Evolutionary conservation across 2,329 filamentous ascomycete genomes (phyloP), one percentile per base, ranked within the genome.

Genomic region (Tolypocladium sp.): DNA sequence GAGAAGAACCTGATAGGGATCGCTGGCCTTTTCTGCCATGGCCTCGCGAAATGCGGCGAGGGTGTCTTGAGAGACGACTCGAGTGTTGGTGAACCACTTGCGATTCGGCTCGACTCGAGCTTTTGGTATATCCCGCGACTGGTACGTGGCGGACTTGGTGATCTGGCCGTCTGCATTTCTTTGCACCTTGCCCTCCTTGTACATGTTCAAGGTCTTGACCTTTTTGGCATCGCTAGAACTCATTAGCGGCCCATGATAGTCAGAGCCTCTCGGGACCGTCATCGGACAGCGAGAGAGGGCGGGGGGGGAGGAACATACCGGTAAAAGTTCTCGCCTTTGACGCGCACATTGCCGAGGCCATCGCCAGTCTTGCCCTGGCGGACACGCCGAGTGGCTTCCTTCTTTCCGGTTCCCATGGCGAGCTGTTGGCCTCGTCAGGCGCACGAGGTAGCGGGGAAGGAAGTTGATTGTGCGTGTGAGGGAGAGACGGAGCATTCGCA

Each of bases 301-400:
- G 33, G 30, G 59, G 33, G 13, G 33, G 33, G 25, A 55, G 6
- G n/a, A 56, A 63, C 80, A 65, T 78, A 88, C 82, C 90, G 86
- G 80, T 97, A 97, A 79, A 97, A 99, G 80, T 97, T 97, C 82
- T 97, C 93, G 77, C 94, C 94, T 79, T 99, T 99, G 68, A 86
- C 82, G 69, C 88, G 91, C 70, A 97, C 90, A 78, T 97, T 97
- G 69, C 78, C 86, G 85, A 96, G 91, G 73, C 91, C 91, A 85
- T 94, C 89, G 65, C 84, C 84, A 56, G 83, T 84, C 78, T 92
- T 93, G 67, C 91, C 91, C 82, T 97, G 87, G 74, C 92, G 89
- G 79, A 82, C 83, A 73, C 89, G 89, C 77, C 93, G 87, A 73
- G 79, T 83, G 64, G 86, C 86, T 77, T 97, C 93, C 77, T 97